Base-by-base conservation (phyloP, 257 asterid genomes). In the Scutellaria baicalensis region DNA sequence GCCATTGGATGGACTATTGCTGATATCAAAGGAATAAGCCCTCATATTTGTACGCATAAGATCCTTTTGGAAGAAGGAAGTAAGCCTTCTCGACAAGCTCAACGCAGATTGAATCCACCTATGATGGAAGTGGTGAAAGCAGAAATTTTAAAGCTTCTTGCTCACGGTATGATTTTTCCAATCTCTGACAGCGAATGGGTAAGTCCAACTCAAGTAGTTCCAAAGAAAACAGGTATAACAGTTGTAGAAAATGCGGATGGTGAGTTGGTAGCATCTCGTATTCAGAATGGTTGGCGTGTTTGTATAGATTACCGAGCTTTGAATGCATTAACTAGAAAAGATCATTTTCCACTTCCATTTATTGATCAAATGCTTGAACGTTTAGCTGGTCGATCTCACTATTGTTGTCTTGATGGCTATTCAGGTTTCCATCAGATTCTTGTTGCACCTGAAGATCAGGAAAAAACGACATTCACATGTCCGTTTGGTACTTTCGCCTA, bases 381-480 rank as follows among this genome's bases (percentile, higher is more conserved):
- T 14, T 36, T 74, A 13, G 55, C 55, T 13, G 55, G 27, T 49
- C 21, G 55, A 11, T 13, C 21, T 49, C 55, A 49, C 7, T 14
- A 33, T 59, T 74, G 73, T 36, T 74, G 55, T 38, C 42, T 74
- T 1, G 73, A 66, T 58, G 74, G 64, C 5, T 74, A 57, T 59
- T 47, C 58, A 9, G 60, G 69, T 7, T 74, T 56, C 48, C 33
- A 40, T 16, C 73, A 74, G 36, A 74, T 74, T 54, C 27, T 14
- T 6, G 12, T 74, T 4, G 68, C 18, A 8, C 48, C 39, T 0
- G 64, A 48, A 7, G 74, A 74, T 48, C 74, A 59, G 12, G 74
- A 59, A 17, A 74, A 45, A 11, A 74, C 21, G 2, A 72, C 51
- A 4, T 71, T 61, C 39, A 62, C 57, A 9, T 60, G 76, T 8